Conservation (phyloP, 352 stramenopile genomes). For the Phytophthora kernoviae region DNA sequence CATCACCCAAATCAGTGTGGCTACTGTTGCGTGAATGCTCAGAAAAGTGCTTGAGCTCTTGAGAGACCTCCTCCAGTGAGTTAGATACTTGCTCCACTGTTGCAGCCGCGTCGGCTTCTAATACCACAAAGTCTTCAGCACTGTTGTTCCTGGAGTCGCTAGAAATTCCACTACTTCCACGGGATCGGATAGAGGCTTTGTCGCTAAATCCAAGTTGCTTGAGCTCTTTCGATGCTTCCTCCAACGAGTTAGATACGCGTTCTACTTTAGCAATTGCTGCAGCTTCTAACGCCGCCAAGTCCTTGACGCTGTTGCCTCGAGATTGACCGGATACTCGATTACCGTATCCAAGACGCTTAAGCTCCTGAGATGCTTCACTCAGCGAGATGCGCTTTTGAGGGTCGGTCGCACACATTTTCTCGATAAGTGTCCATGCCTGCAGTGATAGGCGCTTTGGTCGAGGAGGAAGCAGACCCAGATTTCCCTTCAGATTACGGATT, state of each 20-base stretch:
- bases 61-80: slow-evolving; percentile 33
- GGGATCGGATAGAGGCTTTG: background rate
- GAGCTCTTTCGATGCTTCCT: slow-evolving; percentile 37
- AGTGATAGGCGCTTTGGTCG: slow-evolving; percentile 45
- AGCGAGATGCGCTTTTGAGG: slow-evolving; percentile 50
- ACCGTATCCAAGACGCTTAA: slow-evolving; percentile 56
- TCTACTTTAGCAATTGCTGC: slow-evolving; percentile 21
- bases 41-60: slow-evolving; percentile 41
- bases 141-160: slow-evolving; percentile 2
- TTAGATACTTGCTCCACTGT: slow-evolving; percentile 3
- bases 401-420: slow-evolving; percentile 67
- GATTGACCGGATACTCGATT: slow-evolving; percentile 25
- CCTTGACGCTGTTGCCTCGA: slow-evolving; percentile 23
- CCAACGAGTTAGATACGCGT: slow-evolving; percentile 31
- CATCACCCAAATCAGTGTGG: slow-evolving; percentile 8
- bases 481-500: slow-evolving; percentile 61
- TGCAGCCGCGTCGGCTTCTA: slow-evolving; percentile 2
- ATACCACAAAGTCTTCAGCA: background rate
- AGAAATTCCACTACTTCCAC: background rate
- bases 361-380: slow-evolving; percentile 48
- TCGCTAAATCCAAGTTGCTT: slow-evolving; percentile 37
- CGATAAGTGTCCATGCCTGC: slow-evolving; percentile 58
- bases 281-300: slow-evolving; percentile 16
- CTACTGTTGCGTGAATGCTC: slow-evolving; percentile 22
- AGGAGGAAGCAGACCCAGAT: slow-evolving; percentile 53